Evolutionary conservation across 495 filamentous ascomycete species (phyloP).

Genomic region (Hyaloscypha bicolor): DNA sequence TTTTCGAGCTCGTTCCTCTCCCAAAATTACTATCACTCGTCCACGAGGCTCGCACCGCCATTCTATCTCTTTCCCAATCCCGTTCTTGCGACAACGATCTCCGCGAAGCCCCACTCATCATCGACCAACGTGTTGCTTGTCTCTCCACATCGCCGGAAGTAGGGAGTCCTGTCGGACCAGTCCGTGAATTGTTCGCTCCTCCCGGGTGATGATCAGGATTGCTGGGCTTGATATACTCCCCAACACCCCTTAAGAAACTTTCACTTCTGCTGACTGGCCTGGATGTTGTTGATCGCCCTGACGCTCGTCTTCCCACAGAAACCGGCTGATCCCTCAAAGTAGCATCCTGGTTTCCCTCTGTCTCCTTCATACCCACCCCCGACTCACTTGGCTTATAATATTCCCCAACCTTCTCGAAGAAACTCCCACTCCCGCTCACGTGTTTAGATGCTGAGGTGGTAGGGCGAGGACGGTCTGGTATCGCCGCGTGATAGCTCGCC

Average conservation of each 20-base stretch:
- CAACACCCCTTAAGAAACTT: background rate
- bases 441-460: background rate
- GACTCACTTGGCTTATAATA: conserved; percentile 2
- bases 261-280: background rate
- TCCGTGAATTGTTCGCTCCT: background rate
- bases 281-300: background rate
- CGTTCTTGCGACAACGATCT: background rate
- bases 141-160: background rate
- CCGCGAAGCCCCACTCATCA: background rate
- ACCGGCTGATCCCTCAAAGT: background rate
- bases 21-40: background rate
- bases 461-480: background rate
- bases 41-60: background rate
- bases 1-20: background rate
- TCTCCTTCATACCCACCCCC: background rate
- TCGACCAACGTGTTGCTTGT: background rate
- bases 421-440: background rate
- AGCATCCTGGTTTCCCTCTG: background rate
- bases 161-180: background rate
- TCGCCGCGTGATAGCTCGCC: background rate
- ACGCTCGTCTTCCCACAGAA: background rate
- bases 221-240: conserved; percentile 11
- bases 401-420: background rate
- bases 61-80: background rate
- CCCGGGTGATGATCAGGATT: background rate